These are phyloP conservation scores for Chimonanthus praecox DNA, from an alignment of 164 flowering plant genomes.

Conservation along the genomic window DNA sequence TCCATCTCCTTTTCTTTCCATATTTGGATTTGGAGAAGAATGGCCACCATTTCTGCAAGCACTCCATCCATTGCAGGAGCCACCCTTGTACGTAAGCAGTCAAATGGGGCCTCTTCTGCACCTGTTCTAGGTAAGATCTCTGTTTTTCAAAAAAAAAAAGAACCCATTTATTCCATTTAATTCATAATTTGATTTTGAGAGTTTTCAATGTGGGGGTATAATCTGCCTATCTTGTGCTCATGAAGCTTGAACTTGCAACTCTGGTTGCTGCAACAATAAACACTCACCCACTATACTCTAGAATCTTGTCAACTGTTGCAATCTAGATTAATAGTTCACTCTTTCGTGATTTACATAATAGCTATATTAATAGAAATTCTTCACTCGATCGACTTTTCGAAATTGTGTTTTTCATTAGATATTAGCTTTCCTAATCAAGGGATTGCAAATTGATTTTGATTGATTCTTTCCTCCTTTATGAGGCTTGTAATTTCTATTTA, in stretches of 20 bases:
- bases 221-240: not conserved
- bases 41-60: conserved; percentile 43
- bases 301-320: no score
- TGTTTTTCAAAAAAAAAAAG: not conserved
- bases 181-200: not conserved
- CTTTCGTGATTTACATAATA: no score
- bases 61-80: conserved; percentile 21
- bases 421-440: no score
- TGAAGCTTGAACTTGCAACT: not conserved
- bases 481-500: no score
- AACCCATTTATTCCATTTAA: not conserved
- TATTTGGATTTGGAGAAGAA: conserved; percentile 13
- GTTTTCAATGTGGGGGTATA: not conserved
- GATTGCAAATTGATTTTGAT: no score
- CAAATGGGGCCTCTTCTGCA: conserved; percentile 14
- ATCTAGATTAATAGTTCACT: no score
- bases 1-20: not conserved
- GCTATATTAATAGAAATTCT: no score
- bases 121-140: conserved; percentile 33
- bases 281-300: no score
- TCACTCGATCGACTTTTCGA: no score
- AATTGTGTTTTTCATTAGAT: no score
- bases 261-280: not conserved
- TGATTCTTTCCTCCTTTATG: no score
- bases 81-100: conserved; percentile 16